Conservation (phyloP, 192 early-diverging fungal species). For the Dissophora ornata region DNA sequence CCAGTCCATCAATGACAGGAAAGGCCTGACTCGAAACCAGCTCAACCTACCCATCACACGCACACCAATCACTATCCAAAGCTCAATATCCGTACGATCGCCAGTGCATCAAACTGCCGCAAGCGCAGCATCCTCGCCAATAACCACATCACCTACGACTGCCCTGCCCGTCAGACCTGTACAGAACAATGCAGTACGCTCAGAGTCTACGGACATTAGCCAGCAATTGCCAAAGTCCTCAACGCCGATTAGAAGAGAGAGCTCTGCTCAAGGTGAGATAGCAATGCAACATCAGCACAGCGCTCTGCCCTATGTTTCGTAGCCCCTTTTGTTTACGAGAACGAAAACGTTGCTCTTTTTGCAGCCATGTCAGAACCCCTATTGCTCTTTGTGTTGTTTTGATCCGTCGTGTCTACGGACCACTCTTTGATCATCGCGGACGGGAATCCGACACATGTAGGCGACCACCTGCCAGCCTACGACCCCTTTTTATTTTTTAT, state of each 20-base stretch:
- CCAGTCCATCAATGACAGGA: slow-evolving; percentile 2
- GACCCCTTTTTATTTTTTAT: no score
- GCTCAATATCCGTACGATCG: background rate
- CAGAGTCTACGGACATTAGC: background rate
- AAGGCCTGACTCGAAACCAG: slow-evolving; percentile 12
- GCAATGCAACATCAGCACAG: background rate
- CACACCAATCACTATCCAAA: slow-evolving; percentile 25
- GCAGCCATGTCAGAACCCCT: slow-evolving; percentile 2
- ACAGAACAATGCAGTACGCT: background rate
- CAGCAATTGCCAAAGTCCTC: background rate
- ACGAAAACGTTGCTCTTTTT: background rate
- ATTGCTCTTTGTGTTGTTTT: background rate
- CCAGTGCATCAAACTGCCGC: background rate
- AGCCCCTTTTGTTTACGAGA: background rate
- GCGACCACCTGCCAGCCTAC: slow-evolving; percentile 14
- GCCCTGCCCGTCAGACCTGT: background rate
- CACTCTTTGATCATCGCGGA: background rate
- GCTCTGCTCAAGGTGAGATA: background rate
- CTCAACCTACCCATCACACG: slow-evolving; percentile 33
- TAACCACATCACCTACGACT: slow-evolving; percentile 3
- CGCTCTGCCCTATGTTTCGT: background rate
- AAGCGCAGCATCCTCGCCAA: background rate
- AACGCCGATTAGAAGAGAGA: background rate
- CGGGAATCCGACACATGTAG: background rate
- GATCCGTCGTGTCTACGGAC: background rate